These are phyloP conservation scores for Phytopythium aichiense DNA, from an alignment of 352 stramenopile genomes.

Conservation along the genomic window DNA sequence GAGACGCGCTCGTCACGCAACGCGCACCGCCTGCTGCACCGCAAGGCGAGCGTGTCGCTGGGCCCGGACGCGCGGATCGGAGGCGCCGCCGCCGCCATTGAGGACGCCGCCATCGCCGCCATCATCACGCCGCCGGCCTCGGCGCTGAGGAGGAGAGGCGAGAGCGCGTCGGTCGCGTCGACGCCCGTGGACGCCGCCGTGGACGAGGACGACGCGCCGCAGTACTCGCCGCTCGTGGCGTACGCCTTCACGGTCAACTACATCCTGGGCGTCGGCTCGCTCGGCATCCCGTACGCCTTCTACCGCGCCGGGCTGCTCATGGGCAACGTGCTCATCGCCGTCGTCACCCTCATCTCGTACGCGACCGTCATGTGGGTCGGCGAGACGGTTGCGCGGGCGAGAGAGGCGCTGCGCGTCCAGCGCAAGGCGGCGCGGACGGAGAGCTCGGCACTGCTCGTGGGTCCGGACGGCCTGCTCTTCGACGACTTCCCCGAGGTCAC, in stretches of 20 bases:
- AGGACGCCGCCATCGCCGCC: slow-evolving; percentile 3
- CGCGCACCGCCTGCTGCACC: slow-evolving; percentile 63
- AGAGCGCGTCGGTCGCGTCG: slow-evolving; percentile 1
- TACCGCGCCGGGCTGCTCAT: slow-evolving; percentile 74
- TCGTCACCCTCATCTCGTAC: slow-evolving; percentile 82
- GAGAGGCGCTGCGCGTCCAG: slow-evolving; percentile 21
- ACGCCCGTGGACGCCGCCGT: background rate
- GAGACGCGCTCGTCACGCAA: slow-evolving; percentile 72
- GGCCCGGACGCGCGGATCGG: slow-evolving; percentile 15
- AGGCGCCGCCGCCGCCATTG: background rate
- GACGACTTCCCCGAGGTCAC: slow-evolving; percentile 79
- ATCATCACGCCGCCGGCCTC: slow-evolving; percentile 5
- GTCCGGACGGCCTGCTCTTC: slow-evolving; percentile 14
- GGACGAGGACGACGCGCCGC: slow-evolving; percentile 4
- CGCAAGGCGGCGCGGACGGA: slow-evolving; percentile 12
- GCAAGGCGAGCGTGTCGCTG: slow-evolving; percentile 48
- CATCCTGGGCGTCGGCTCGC: slow-evolving; percentile 88
- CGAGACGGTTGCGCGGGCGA: slow-evolving; percentile 60
- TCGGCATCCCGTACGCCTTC: slow-evolving; percentile 88
- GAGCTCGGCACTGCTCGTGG: slow-evolving; percentile 8
- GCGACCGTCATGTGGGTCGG: slow-evolving; percentile 90
- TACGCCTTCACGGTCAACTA: slow-evolving; percentile 93
- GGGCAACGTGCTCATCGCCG: slow-evolving; percentile 63
- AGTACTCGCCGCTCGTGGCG: slow-evolving; percentile 73
- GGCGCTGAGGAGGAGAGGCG: background rate